phyloP scores from a whole-genome alignment of 176 grass and related monocot species.

The Leersia perrieri region DNA sequence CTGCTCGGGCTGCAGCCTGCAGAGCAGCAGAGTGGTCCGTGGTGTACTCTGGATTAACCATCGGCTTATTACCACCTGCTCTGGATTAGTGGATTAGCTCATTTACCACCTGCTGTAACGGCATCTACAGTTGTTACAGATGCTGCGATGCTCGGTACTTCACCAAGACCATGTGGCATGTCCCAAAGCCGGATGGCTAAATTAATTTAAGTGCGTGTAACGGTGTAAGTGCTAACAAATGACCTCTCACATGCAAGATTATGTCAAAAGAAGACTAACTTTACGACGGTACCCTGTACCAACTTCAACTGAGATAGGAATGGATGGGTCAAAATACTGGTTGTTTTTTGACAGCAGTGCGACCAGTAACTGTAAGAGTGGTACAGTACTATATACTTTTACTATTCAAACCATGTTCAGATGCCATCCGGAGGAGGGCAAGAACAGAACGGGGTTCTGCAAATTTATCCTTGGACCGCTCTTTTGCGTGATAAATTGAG shows the following conservation, averaged over 20 bases:
- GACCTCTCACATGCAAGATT: background rate
- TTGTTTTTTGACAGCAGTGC: background rate
- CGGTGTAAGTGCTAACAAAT: background rate
- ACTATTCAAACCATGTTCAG: constrained; percentile 13
- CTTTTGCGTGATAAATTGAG: constrained; percentile 26
- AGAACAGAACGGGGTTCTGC: background rate
- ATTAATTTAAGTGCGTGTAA: background rate
- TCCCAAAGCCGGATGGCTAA: background rate
- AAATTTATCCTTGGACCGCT: constrained; percentile 25
- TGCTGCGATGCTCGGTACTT: background rate
- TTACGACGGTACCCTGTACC: background rate
- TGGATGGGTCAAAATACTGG: background rate
- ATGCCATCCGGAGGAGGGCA: background rate
- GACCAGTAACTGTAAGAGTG: background rate
- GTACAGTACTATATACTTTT: background rate
- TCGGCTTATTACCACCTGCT: background rate
- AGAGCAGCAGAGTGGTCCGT: background rate
- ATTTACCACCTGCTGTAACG: background rate
- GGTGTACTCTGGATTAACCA: background rate
- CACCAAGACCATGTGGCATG: background rate
- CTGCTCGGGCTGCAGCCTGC: background rate
- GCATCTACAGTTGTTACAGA: background rate
- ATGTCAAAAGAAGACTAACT: background rate
- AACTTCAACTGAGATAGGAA: background rate
- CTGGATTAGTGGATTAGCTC: too few relatives aligned